Evolutionary conservation across 306 rosid genomes (phyloP).

Genomic region (Castanopsis chinensis): DNA sequence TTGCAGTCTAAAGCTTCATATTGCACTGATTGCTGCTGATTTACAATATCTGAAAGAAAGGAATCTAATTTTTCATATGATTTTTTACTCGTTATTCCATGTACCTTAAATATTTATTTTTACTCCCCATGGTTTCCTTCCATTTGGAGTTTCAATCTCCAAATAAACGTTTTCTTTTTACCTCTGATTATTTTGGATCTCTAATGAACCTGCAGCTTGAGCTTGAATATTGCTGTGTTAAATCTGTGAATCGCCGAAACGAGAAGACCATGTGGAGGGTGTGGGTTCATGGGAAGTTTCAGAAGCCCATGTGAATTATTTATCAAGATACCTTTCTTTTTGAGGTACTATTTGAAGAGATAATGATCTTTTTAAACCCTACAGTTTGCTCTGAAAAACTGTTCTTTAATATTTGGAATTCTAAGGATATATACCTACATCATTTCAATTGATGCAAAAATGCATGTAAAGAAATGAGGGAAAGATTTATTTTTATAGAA

Average conservation of each 20-base stretch:
- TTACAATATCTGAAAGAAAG: not conserved
- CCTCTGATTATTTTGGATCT: conserved; percentile 10
- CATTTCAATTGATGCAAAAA: not conserved
- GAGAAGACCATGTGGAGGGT: conserved; percentile 87
- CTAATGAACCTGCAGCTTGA: conserved; percentile 57
- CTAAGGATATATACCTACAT: not conserved
- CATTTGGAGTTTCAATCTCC: not conserved
- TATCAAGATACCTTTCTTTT: conserved; percentile 3
- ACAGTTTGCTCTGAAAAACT: not conserved
- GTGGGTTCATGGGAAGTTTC: conserved; percentile 97
- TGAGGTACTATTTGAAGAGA: not conserved
- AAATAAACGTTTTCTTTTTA: not conserved
- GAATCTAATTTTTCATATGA: not conserved
- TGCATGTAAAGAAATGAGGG: not conserved
- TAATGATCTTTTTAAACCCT: not conserved
- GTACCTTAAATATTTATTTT: not conserved
- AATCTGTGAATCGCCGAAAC: conserved; percentile 69
- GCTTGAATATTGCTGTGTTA: conserved; percentile 87
- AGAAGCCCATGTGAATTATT: conserved; percentile 51
- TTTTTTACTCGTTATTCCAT: not conserved
- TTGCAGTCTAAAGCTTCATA: too few species aligned
- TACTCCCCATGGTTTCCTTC: not conserved
- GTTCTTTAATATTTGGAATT: not conserved
- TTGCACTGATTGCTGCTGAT: not conserved
- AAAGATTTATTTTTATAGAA: too few species aligned